Percentiles rank a stretch among this genome's conserved stretches.
Evolutionary conservation across 1,284 basidiomycete species (phyloP).

Genomic region (Lentinula novae-zelandiae): DNA sequence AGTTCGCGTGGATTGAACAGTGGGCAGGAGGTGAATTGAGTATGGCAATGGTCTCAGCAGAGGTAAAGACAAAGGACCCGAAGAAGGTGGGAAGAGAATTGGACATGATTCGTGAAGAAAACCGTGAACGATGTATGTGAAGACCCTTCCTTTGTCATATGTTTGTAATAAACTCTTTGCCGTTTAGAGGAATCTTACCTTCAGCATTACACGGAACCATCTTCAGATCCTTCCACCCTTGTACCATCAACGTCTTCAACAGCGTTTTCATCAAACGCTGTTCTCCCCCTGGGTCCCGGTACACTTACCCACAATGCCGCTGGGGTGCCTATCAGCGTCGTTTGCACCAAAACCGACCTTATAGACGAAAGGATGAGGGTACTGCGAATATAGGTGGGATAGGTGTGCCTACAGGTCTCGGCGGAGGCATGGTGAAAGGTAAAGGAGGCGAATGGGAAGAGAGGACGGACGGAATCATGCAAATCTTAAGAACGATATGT

Average conservation of each 20-base stretch:
- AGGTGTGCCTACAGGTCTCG: conserved; percentile 25
- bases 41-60: neutral
- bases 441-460: conserved; percentile 93
- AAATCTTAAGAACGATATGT: conserved; percentile 88
- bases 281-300: conserved; percentile 79
- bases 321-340: conserved; percentile 87
- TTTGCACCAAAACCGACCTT: conserved; percentile 88
- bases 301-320: conserved; percentile 77
- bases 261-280: conserved; percentile 44
- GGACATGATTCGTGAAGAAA: conserved; percentile 71
- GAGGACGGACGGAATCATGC: conserved; percentile 93
- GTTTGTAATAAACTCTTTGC: conserved; percentile 13
- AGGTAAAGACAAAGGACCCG: neutral
- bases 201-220: conserved; percentile 87
- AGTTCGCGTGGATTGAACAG: conserved; percentile 81
- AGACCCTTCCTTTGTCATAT: conserved; percentile 4
- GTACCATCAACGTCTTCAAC: conserved; percentile 45
- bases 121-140: conserved; percentile 75
- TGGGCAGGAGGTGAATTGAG: conserved; percentile 69
- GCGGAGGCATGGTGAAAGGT: conserved; percentile 72
- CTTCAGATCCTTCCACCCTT: conserved; percentile 45
- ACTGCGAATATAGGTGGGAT: no score
- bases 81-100: conserved; percentile 50
- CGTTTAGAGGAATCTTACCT: conserved; percentile 78
- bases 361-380: conserved; percentile 78